Conservation (phyloP, 176 grass and related monocot species). For the Ensete glaucum region DNA sequence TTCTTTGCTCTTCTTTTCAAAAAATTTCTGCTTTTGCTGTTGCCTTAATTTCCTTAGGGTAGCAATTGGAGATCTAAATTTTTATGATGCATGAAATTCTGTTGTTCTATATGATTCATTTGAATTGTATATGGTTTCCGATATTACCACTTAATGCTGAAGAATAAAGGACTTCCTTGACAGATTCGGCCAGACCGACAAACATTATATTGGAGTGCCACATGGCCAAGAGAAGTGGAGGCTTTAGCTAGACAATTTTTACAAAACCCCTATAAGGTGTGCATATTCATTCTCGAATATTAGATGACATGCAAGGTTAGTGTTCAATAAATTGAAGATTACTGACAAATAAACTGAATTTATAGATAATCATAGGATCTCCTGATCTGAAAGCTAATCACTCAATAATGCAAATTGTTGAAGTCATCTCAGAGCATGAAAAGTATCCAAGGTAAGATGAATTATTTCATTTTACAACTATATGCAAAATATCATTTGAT, state of each 20-base stretch:
- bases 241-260: constrained; percentile 74
- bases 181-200: constrained; percentile 97
- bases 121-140: not conserved
- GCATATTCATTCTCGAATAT: not conserved
- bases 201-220: constrained; percentile 96
- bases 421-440: constrained; percentile 84
- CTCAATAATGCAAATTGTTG: constrained; percentile 89
- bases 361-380: constrained; percentile 86
- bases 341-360: constrained; percentile 21
- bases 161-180: constrained; percentile 10
- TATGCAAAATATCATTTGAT: constrained; percentile 3
- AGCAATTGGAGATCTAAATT: not conserved
- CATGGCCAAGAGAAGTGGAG: constrained; percentile 94
- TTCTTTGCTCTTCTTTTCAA: not conserved
- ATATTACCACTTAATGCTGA: not conserved
- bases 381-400: constrained; percentile 96
- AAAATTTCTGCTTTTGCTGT: not conserved
- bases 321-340: not conserved
- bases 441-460: constrained; percentile 66
- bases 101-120: constrained; percentile 5
- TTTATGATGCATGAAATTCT: not conserved
- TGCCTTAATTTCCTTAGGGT: not conserved
- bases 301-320: not conserved
- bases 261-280: constrained; percentile 90
- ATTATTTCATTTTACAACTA: not conserved